Conservation (phyloP, 306 rosid species). For the Trifolium subterraneum region DNA sequence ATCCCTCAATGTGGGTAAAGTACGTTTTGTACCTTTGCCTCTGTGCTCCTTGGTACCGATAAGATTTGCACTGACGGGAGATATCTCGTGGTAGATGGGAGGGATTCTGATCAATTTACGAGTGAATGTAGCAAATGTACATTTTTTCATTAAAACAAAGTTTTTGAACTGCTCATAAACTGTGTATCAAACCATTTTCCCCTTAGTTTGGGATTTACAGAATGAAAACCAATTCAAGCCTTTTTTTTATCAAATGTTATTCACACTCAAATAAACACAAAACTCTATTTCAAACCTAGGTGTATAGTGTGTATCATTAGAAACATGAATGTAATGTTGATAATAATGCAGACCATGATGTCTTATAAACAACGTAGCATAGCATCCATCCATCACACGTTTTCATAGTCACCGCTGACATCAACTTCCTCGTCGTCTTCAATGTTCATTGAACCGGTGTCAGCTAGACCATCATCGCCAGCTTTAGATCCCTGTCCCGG, state of each 20-base stretch:
- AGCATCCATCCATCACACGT: conserved; percentile 39
- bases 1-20: too few relatives aligned
- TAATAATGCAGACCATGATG: conserved; percentile 27
- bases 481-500: conserved; percentile 70
- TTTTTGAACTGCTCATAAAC: not conserved
- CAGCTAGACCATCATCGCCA: conserved; percentile 49
- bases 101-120: too few relatives aligned
- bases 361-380: conserved; percentile 36
- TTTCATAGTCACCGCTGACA: conserved; percentile 70
- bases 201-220: conserved; percentile 22
- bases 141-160: not conserved
- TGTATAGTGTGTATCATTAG: conserved; percentile 27
- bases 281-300: conserved; percentile 37
- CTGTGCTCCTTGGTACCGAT: too few relatives aligned
- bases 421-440: conserved; percentile 74
- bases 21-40: too few relatives aligned
- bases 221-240: conserved; percentile 28
- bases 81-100: too few relatives aligned
- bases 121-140: not conserved
- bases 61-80: too few relatives aligned
- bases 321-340: conserved; percentile 40
- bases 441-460: conserved; percentile 55
- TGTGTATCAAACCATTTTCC: not conserved
- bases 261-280: conserved; percentile 42
- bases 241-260: conserved; percentile 23